These are phyloP conservation scores for Dipteronia dyeriana DNA, from an alignment of 345 rosid genomes.

Conservation along the genomic window DNA sequence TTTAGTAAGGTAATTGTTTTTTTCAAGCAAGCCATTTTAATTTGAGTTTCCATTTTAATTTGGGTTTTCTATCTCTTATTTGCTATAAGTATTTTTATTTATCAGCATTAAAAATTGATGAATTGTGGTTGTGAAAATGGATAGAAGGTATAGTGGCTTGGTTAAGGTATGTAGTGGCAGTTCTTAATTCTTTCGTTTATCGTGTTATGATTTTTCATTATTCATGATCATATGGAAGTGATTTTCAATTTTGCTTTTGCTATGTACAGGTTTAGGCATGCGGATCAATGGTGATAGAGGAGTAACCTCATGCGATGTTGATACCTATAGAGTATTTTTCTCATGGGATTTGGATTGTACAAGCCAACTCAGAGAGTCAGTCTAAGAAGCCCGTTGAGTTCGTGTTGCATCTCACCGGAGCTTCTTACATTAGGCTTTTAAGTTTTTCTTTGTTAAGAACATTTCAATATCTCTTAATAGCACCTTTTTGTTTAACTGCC, in stretches of 20 bases:
- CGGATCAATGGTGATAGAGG: slow-evolving; percentile 95
- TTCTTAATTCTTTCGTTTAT: not conserved
- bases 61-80: slow-evolving; percentile 2
- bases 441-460: no score
- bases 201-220: not conserved
- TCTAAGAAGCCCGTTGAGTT: slow-evolving; percentile 92
- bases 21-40: slow-evolving; percentile 15
- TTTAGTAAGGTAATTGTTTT: slow-evolving; percentile 74
- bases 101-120: not conserved
- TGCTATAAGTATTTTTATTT: not conserved
- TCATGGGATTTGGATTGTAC: slow-evolving; percentile 82
- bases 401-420: slow-evolving; percentile 77
- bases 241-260: not conserved
- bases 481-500: no score
- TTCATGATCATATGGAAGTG: not conserved
- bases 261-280: slow-evolving; percentile 80
- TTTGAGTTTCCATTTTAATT: not conserved
- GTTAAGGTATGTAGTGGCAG: slow-evolving; percentile 61
- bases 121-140: slow-evolving; percentile 33
- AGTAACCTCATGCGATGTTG: slow-evolving; percentile 96
- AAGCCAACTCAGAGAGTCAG: slow-evolving; percentile 72
- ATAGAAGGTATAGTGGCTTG: slow-evolving; percentile 78
- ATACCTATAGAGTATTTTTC: slow-evolving; percentile 90
- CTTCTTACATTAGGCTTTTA: no score
- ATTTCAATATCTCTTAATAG: no score